Evolutionary conservation across 805 yeast species (phyloP).

Genomic region (Starmera quercuum): DNA sequence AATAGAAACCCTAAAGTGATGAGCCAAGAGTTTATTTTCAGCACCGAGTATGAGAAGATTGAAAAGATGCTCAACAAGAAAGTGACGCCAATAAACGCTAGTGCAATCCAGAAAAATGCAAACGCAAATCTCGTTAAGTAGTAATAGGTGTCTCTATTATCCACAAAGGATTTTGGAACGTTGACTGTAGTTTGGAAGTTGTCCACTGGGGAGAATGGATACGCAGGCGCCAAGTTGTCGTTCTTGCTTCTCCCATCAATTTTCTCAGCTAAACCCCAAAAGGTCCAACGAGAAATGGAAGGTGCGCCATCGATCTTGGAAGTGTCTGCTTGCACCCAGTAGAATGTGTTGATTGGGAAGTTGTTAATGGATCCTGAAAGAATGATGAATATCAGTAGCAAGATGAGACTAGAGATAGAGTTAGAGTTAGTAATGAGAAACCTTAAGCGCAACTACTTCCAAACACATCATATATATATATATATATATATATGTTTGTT

Average conservation of each 20-base stretch:
- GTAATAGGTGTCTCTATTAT: slow-evolving; percentile 49
- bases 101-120: slow-evolving; percentile 51
- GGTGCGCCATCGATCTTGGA: slow-evolving; percentile 41
- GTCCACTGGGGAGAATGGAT: slow-evolving; percentile 68
- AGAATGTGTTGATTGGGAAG: slow-evolving; percentile 57
- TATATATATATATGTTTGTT: too few relatives aligned
- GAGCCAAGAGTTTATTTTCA: slow-evolving; percentile 46
- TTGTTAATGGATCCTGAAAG: slow-evolving; percentile 55
- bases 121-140: slow-evolving; percentile 62
- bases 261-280: slow-evolving; percentile 67
- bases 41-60: slow-evolving; percentile 47
- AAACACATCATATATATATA: too few relatives aligned
- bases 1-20: slow-evolving; percentile 44
- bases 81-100: slow-evolving; percentile 57
- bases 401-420: slow-evolving; percentile 25
- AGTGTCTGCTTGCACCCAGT: slow-evolving; percentile 69
- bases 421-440: slow-evolving; percentile 1
- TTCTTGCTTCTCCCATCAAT: slow-evolving; percentile 26
- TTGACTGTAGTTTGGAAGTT: slow-evolving; percentile 50
- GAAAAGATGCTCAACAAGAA: slow-evolving; percentile 48
- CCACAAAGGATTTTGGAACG: slow-evolving; percentile 47
- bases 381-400: slow-evolving; percentile 47
- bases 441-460: too few relatives aligned
- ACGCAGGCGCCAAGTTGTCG: slow-evolving; percentile 48
- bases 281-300: slow-evolving; percentile 64